These are phyloP conservation scores for Epichloe coenophiala DNA, from an alignment of 2,329 filamentous ascomycete species.

Conservation along the genomic window DNA sequence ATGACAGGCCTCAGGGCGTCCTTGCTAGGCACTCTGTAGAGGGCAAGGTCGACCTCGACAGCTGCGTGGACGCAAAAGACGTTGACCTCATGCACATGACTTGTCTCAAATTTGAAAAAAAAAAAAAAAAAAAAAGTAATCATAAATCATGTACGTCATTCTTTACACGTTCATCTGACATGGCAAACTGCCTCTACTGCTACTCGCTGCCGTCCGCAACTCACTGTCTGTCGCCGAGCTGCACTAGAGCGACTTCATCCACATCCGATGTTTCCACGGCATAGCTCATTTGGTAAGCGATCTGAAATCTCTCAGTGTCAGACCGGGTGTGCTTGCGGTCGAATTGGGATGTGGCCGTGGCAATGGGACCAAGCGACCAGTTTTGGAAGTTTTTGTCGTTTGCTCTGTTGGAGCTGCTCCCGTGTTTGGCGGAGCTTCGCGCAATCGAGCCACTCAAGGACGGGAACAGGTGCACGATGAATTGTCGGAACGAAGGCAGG, in stretches of 20 bases:
- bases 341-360: background rate
- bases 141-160: too few relatives aligned
- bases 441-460: background rate
- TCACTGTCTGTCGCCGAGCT: background rate
- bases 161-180: too few relatives aligned
- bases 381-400: background rate
- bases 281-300: slow-evolving; percentile 1
- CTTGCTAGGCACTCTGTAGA: too few relatives aligned
- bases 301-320: background rate
- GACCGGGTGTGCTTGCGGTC: background rate
- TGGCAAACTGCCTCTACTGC: background rate
- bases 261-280: background rate
- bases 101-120: too few relatives aligned
- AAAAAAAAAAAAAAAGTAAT: too few relatives aligned
- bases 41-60: too few relatives aligned
- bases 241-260: background rate
- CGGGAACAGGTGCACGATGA: slow-evolving; percentile 9
- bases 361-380: background rate
- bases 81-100: too few relatives aligned
- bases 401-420: background rate
- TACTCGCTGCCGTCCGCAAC: background rate
- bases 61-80: too few relatives aligned
- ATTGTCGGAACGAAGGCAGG: slow-evolving; percentile 5
- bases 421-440: background rate
- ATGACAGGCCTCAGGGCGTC: too few relatives aligned